phyloP scores from a whole-genome alignment of 163 green algal genomes.

The Botryococcus braunii region DNA sequence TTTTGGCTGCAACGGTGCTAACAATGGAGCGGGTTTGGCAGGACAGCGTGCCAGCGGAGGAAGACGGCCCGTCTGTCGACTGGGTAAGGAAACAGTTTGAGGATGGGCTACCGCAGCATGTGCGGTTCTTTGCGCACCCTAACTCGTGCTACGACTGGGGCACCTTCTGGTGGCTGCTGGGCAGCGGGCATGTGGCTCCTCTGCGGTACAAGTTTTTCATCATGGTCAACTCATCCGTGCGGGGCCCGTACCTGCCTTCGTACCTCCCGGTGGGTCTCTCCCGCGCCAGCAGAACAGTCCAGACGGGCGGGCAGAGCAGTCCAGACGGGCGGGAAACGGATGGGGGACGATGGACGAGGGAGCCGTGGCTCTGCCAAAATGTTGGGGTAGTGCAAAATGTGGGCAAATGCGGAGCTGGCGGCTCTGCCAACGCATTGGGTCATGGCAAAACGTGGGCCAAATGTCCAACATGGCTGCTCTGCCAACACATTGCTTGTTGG shows the following conservation, averaged over 20 bases:
- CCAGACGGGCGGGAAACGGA: constrained; percentile 19
- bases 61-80: too few relatives aligned
- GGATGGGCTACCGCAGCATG: background rate
- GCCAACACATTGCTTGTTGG: too few relatives aligned
- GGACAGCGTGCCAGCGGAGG: too few relatives aligned
- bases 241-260: constrained; percentile 23
- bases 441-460: too few relatives aligned
- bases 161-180: constrained; percentile 43
- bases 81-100: too few relatives aligned
- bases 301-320: background rate
- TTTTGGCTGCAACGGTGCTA: background rate
- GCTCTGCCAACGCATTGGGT: too few relatives aligned
- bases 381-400: constrained; percentile 3
- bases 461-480: too few relatives aligned
- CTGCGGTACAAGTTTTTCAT: constrained; percentile 28
- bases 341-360: constrained; percentile 21
- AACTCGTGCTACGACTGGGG: constrained; percentile 48
- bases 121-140: constrained; percentile 10
- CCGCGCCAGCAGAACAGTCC: background rate
- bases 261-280: constrained; percentile 12
- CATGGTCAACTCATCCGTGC: constrained; percentile 29
- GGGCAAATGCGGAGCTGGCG: too few relatives aligned
- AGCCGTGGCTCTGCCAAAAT: constrained; percentile 14
- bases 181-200: constrained; percentile 9
- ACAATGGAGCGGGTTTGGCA: background rate